These are phyloP conservation scores for Parietichytrium sp. DNA, from an alignment of 108 stramenopile genomes.

Conservation along the genomic window DNA sequence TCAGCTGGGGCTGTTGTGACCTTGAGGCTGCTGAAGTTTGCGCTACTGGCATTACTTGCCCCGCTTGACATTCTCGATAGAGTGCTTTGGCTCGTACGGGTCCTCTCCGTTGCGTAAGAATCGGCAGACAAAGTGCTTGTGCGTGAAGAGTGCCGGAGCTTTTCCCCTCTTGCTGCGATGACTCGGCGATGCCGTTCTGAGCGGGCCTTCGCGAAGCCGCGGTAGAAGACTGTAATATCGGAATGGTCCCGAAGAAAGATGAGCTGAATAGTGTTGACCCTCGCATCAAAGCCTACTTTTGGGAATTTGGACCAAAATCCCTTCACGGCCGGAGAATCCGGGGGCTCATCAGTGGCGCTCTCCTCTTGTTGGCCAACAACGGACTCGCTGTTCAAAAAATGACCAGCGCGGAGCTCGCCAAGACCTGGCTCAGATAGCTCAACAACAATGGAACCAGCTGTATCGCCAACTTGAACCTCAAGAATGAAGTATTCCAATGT, in stretches of 20 bases:
- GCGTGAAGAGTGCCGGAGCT: no score
- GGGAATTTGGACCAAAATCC: background rate
- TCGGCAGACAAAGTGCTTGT: no score
- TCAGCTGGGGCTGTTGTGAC: no score
- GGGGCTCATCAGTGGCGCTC: background rate
- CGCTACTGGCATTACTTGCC: no score
- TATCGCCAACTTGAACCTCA: background rate
- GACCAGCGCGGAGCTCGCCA: background rate
- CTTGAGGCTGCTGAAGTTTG: no score
- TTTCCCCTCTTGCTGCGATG: no score
- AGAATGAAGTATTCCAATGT: background rate
- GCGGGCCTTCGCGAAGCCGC: background rate
- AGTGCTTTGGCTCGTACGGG: no score
- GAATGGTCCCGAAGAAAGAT: slow-evolving; percentile 1
- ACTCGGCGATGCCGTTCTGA: background rate
- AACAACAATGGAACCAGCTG: background rate
- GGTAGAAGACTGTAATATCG: background rate
- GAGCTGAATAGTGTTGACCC: background rate
- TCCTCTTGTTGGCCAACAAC: background rate
- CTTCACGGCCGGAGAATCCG: no score
- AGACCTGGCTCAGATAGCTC: background rate
- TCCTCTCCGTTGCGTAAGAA: no score
- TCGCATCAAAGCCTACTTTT: background rate
- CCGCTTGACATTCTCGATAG: no score
- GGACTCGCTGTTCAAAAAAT: background rate